These are phyloP conservation scores for Solanum ossicruentum DNA, from an alignment of 257 asterid species.

Conservation along the genomic window DNA sequence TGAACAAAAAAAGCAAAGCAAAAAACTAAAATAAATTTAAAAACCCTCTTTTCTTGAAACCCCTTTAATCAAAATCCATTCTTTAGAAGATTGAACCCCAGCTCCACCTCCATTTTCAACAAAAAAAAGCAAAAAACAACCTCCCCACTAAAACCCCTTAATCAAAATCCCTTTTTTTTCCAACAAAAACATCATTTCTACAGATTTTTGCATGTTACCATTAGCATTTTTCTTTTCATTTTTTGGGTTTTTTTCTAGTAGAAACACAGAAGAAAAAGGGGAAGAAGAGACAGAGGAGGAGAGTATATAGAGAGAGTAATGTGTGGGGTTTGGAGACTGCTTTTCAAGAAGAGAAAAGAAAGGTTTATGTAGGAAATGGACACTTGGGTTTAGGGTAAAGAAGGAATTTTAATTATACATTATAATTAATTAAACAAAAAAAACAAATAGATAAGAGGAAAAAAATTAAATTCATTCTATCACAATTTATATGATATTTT, in stretches of 20 bases:
- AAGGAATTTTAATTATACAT: constrained; percentile 12
- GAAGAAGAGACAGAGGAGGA: constrained; percentile 5
- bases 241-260: neutral
- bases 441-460: neutral
- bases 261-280: constrained; percentile 2
- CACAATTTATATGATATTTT: neutral
- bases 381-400: constrained; percentile 49
- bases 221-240: neutral
- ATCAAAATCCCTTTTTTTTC: neutral
- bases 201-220: neutral
- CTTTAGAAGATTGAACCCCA: neutral
- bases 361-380: constrained; percentile 39
- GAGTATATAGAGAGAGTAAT: constrained; percentile 3
- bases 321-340: constrained; percentile 22
- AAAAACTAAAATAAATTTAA: neutral
- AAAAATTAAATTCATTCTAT: neutral
- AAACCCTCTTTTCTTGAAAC: neutral
- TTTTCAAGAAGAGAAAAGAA: constrained; percentile 7
- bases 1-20: neutral
- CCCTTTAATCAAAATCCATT: neutral
- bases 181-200: neutral
- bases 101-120: neutral
- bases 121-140: neutral
- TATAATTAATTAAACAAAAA: neutral
- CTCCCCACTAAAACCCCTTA: neutral